Evolutionary conservation across 140 eudicot genomes (phyloP).

Genomic region (Senecio squalidus): DNA sequence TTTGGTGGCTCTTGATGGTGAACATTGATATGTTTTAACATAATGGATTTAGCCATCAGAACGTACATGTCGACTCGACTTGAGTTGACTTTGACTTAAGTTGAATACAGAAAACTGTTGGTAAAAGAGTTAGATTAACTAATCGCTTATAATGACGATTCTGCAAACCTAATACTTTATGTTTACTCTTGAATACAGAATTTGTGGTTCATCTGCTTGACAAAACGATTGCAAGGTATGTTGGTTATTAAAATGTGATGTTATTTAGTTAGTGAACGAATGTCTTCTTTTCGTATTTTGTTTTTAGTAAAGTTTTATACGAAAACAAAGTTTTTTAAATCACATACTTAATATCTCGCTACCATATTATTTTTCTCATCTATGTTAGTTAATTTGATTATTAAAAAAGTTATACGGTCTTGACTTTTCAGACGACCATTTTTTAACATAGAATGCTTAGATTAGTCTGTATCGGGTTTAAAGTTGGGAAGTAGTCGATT

Average conservation of each 20-base stretch:
- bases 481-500: no score
- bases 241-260: background rate
- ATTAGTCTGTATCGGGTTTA: no score
- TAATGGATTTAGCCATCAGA: conserved; percentile 11
- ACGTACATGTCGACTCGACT: conserved; percentile 8
- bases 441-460: no score
- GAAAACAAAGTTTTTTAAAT: background rate
- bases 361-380: background rate
- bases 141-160: no score
- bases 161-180: conserved; percentile 15
- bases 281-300: background rate
- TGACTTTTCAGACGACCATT: no score
- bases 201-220: conserved; percentile 78
- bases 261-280: background rate
- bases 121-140: no score
- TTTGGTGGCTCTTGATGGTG: conserved; percentile 15
- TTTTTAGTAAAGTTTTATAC: background rate
- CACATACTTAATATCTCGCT: background rate
- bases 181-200: conserved; percentile 50
- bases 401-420: no score
- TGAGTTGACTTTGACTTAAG: conserved; percentile 28
- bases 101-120: no score
- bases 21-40: conserved; percentile 20
- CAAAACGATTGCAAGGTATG: conserved; percentile 81
- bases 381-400: no score